These are phyloP conservation scores for Venturia carpophila DNA, from an alignment of 2,329 filamentous ascomycete genomes.

Conservation along the genomic window DNA sequence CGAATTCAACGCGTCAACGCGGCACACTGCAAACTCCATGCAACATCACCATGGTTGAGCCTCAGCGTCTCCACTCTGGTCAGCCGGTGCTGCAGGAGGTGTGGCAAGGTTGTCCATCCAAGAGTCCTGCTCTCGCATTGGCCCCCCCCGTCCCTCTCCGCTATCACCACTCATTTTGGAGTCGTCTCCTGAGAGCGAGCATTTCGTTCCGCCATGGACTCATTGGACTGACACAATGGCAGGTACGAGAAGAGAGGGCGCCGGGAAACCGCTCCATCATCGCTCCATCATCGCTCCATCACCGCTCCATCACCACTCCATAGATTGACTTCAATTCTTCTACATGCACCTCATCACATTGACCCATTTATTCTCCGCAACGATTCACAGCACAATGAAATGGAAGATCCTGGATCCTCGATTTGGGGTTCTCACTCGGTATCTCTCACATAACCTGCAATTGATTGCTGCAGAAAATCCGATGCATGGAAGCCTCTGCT, in stretches of 20 bases:
- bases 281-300: no score
- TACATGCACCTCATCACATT: neutral
- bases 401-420: neutral
- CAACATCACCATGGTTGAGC: conserved; percentile 4
- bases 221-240: no score
- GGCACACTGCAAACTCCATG: neutral
- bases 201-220: no score
- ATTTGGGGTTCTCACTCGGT: neutral
- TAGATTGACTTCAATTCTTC: neutral
- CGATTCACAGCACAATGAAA: neutral
- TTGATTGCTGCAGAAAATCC: neutral
- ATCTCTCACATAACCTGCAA: neutral
- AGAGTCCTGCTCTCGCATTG: neutral
- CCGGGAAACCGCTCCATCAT: neutral
- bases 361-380: neutral
- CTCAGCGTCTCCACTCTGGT: neutral
- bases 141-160: neutral
- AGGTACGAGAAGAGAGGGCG: no score
- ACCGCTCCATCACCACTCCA: no score
- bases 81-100: neutral
- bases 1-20: neutral
- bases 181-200: neutral
- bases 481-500: neutral
- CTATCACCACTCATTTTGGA: neutral
- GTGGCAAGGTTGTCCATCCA: neutral